Evolutionary conservation across 2,329 filamentous ascomycete species (phyloP), one percentile per base, ranked within the genome.

Genomic region (Fusarium sp.): DNA sequence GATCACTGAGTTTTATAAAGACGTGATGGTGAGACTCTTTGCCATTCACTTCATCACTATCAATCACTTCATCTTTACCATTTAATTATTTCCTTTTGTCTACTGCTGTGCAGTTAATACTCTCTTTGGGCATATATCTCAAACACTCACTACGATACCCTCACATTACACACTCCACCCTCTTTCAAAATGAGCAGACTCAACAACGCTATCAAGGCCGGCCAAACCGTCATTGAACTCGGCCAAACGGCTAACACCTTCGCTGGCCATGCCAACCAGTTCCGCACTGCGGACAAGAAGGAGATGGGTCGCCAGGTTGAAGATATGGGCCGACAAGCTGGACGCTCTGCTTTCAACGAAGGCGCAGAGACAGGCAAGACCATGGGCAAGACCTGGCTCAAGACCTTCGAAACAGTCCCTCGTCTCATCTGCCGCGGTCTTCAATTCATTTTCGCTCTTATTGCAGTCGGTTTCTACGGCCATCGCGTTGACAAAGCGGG

Each of bases 361-460:
- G 79, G 78, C 25, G 72, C 79, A 50, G 77, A 77, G 5, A 74
- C 73, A 5, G 82, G 82, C 74, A 84, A 83, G 72, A 78, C 78
- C 14, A 77, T 80, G 74, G 81, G 80, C 58, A 81, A 82, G 67
- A 80, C 82, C 20, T 82, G 82, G 74, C 75, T 85, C 69, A 82
- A 82, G 74, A 78, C 82, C 2, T 84, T 83, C 60, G 83, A 84
- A 71, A 80, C 78, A 43, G 69, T 87, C 55, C 79, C 83, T 32
- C 87, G 87, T 68, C 78, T 84, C 47, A 68, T 85, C 62, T 81
- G 90, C 18, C 90, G 92, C 66, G 84, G 89, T 74, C 78, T 92
- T 32, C 92, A 94, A 76, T 87, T 94, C 75, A 80, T 92, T 74
- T 85, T 93, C 73, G 92, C 87, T 47, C 80, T 94, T 61, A 86